Evolutionary conservation across 2,329 filamentous ascomycete species (phyloP), one percentile per base, ranked within the genome.

Genomic region (Spiromastix sp.): DNA sequence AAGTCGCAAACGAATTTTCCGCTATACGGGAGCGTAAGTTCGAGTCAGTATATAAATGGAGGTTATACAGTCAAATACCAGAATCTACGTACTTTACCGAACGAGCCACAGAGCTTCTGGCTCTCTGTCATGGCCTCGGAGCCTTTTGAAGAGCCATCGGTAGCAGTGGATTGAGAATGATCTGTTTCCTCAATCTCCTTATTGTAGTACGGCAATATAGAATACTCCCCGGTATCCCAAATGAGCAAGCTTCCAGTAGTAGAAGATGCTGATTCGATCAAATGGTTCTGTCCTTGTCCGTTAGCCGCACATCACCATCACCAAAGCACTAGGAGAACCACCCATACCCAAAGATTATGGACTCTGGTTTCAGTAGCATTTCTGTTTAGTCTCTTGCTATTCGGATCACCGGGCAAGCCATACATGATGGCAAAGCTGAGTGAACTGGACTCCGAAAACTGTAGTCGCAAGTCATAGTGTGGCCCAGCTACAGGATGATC

Each of bases 381-480:
- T 17, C 75, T 59, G 42, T 71, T 74, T 41, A 69, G 42, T n/a
- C 66, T 58, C 27, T 48, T 49, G 41, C 68, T 70, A 45, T 77
- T 76, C 4, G 71, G 64, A 49, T 77, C 66, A 0, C 73, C 75
- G 0, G 73, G 74, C 12, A 74, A 49, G 1, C 74, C 74, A 47
- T 77, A 79, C 72, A 76, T 77, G 43, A 78, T 66, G 0, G 74
- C 72, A 53, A 62, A 84, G 40, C 73, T 79, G 8, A 73, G 68
- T 17, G 76, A 78, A 48, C 78, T 82, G 0, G 71, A 70, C 38
- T 68, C 65, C 19, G 79, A 83, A 51, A 83, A 79, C 52, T 84
- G 79, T 12, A 84, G 61, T 2, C 79, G 67, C 13, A 84, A 63
- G 53, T 84, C 80, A 60, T 84, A 81, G 50, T 80, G 75, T 1